phyloP scores from a whole-genome alignment of 176 grass and related monocot species.

The Avena atlantica region DNA sequence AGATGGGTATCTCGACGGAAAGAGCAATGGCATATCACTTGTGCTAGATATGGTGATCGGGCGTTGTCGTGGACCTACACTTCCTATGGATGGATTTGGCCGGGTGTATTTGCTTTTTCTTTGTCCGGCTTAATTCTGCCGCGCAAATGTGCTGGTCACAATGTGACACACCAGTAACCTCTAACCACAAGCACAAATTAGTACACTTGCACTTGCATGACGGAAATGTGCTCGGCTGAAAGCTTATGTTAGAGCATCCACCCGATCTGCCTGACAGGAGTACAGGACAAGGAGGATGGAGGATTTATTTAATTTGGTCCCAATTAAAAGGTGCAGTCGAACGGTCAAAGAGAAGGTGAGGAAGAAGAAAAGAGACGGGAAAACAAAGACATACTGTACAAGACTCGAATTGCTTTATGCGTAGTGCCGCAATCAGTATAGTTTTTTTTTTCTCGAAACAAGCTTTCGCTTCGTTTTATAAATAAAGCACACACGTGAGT shows the following conservation, averaged over 20 bases:
- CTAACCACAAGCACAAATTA: no score
- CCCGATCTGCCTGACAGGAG: no score
- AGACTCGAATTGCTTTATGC: not conserved
- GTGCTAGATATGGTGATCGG: no score
- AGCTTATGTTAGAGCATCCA: not conserved
- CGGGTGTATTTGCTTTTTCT: no score
- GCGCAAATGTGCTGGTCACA: no score
- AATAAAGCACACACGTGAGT: no score
- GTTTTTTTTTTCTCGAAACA: not conserved
- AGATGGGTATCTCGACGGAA: no score
- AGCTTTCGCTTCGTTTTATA: no score
- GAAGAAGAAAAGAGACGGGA: not conserved
- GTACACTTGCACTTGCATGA: not conserved
- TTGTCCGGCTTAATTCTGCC: no score
- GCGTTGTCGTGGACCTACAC: no score
- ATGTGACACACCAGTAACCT: no score
- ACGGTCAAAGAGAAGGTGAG: not conserved
- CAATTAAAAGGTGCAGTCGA: not conserved
- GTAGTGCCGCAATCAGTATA: not conserved
- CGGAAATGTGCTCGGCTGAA: constrained; percentile 11
- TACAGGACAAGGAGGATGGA: not conserved
- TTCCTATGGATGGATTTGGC: no score
- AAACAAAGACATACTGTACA: not conserved
- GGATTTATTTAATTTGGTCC: not conserved
- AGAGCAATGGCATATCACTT: constrained; percentile 4